Evolutionary conservation across 805 yeast genomes (phyloP).

Genomic region (Ogataea dorogensis): DNA sequence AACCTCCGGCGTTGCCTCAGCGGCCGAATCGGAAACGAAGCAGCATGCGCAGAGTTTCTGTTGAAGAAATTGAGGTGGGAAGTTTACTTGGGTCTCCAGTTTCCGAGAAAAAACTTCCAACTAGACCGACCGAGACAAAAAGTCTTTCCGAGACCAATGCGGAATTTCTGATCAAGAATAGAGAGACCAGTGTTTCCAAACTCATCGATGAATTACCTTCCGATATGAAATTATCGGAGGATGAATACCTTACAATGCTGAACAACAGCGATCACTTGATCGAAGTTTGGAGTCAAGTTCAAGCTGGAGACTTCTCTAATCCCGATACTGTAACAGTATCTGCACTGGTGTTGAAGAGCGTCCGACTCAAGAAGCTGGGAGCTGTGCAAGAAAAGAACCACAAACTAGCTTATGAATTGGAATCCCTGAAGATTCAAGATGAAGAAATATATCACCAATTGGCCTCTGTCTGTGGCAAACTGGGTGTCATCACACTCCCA

Average conservation of each 20-base stretch:
- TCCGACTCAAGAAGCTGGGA: conserved; percentile 13
- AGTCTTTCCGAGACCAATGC: conserved; percentile 6
- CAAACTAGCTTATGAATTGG: conserved; percentile 2
- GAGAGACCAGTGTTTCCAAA: conserved; percentile 17
- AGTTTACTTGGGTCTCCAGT: conserved; percentile 12
- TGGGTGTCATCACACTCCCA: conserved; percentile 2
- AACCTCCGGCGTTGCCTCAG: conserved; percentile 14
- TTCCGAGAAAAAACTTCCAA: background rate
- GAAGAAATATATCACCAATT: conserved; percentile 1
- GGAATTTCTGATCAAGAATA: conserved; percentile 12
- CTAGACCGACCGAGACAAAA: conserved; percentile 3
- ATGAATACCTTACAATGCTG: conserved; percentile 19
- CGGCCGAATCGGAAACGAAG: conserved; percentile 15
- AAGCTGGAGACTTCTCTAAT: conserved; percentile 18
- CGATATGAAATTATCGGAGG: conserved; percentile 15
- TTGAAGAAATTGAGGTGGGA: conserved; percentile 17
- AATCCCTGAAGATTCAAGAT: conserved; percentile 1
- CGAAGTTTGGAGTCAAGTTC: conserved; percentile 26
- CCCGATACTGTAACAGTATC: conserved; percentile 21
- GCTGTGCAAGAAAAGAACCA: conserved; percentile 4
- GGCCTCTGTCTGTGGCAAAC: conserved; percentile 5
- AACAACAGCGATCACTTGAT: conserved; percentile 21
- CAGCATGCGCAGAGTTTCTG: too few relatives aligned
- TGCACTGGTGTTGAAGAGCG: conserved; percentile 16
- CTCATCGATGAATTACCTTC: conserved; percentile 12